A percentile compares a stretch with the other conserved stretches of the same genome.
Conservation (phyloP, 192 early-diverging fungal species). For the Physocladia obscura region DNA sequence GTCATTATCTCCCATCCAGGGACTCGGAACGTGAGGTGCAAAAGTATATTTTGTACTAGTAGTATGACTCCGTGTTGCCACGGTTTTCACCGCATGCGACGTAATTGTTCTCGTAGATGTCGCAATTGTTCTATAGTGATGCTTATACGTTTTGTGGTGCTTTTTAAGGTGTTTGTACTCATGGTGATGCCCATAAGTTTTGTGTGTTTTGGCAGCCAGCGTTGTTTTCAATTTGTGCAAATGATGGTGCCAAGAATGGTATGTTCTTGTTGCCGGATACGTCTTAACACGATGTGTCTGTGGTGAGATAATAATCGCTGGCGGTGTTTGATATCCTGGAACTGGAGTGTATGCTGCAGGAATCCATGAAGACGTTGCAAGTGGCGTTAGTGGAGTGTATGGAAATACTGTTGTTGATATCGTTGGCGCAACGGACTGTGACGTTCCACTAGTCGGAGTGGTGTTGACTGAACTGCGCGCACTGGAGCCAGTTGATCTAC, state of each 20-base stretch:
- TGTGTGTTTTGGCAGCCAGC: neutral
- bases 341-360: neutral
- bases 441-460: too few species aligned
- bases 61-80: neutral
- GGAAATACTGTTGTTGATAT: neutral
- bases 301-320: neutral
- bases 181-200: slow-evolving; percentile 5
- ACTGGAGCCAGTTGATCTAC: too few species aligned
- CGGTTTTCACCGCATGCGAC: neutral
- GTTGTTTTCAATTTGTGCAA: neutral
- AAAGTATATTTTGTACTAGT: neutral
- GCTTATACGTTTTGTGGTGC: slow-evolving; percentile 3
- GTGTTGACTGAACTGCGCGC: too few species aligned
- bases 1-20: neutral
- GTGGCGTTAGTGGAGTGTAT: neutral
- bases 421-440: neutral
- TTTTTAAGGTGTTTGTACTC: neutral
- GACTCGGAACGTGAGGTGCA: neutral
- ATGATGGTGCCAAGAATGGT: slow-evolving; percentile 23
- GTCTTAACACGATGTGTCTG: neutral
- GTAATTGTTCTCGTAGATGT: neutral
- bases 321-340: neutral
- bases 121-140: slow-evolving; percentile 5
- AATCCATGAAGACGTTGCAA: neutral
- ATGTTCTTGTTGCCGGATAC: neutral